Conservation (phyloP, 1,139 yeast genomes). For the Suhomyces choctaworum region DNA sequence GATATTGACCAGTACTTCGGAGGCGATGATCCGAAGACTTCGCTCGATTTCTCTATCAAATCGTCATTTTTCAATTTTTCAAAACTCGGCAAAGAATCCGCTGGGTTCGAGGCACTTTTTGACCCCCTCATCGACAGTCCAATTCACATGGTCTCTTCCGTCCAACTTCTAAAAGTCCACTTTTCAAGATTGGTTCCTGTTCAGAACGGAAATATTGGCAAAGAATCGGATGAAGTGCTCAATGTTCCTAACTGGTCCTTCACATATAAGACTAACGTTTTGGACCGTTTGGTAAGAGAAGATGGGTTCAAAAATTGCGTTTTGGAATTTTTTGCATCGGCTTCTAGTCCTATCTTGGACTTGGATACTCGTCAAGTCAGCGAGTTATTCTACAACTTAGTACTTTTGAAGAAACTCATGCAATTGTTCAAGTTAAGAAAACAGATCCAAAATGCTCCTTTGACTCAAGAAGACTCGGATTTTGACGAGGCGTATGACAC, state of each 20-base stretch:
- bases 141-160: slow-evolving; percentile 47
- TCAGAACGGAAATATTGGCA: slow-evolving; percentile 17
- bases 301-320: slow-evolving; percentile 40
- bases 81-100: slow-evolving; percentile 37
- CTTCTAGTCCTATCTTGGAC: slow-evolving; percentile 51
- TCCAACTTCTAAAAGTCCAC: slow-evolving; percentile 42
- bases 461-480: slow-evolving; percentile 1
- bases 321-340: slow-evolving; percentile 41
- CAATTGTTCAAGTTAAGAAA: slow-evolving; percentile 21
- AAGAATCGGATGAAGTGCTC: slow-evolving; percentile 40
- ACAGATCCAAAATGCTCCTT: not conserved
- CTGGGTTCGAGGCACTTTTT: slow-evolving; percentile 64
- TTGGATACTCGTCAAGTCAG: slow-evolving; percentile 49
- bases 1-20: slow-evolving; percentile 31
- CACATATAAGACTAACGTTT: slow-evolving; percentile 55
- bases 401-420: slow-evolving; percentile 32
- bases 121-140: slow-evolving; percentile 52
- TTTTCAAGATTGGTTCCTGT: slow-evolving; percentile 19
- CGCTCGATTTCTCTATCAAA: slow-evolving; percentile 31
- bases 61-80: slow-evolving; percentile 35
- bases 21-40: slow-evolving; percentile 25
- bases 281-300: slow-evolving; percentile 38
- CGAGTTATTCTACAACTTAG: slow-evolving; percentile 38
- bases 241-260: slow-evolving; percentile 54
- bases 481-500: slow-evolving; percentile 4